phyloP scores from a whole-genome alignment of 305 asterid genomes.

The Ajuga reptans region DNA sequence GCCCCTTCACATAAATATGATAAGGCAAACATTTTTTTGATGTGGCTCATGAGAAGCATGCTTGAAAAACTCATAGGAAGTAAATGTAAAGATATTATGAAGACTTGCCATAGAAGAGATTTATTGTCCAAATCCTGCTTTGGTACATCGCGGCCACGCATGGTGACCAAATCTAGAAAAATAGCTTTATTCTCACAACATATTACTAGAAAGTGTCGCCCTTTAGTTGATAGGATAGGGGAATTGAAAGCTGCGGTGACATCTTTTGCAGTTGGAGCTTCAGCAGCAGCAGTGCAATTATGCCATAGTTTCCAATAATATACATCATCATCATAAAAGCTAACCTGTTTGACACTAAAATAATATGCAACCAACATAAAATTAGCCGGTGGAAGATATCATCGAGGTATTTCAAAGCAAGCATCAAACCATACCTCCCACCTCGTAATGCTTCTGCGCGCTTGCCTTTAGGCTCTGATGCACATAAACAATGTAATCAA shows the following conservation, averaged over 20 bases:
- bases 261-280: constrained; percentile 74
- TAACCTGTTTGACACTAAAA: constrained; percentile 88
- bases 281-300: constrained; percentile 81
- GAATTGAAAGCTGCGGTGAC: constrained; percentile 68
- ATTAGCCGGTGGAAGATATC: background rate
- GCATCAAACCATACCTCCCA: constrained; percentile 60
- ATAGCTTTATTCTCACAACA: constrained; percentile 95
- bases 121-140: constrained; percentile 92
- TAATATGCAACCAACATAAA: constrained; percentile 31
- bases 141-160: constrained; percentile 98
- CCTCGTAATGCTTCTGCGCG: constrained; percentile 94
- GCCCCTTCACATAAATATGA: background rate
- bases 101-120: constrained; percentile 79
- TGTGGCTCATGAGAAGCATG: constrained; percentile 1
- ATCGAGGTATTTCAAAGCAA: background rate
- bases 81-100: constrained; percentile 15
- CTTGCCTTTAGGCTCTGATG: constrained; percentile 67
- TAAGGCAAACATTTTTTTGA: background rate
- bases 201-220: constrained; percentile 90
- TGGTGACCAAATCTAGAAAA: constrained; percentile 88
- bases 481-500: constrained; percentile 15
- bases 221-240: constrained; percentile 88
- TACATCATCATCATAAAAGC: constrained; percentile 91
- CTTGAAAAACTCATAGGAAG: background rate
- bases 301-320: constrained; percentile 89